Base-by-base conservation (phyloP, 129 eudicot species). In the Smallanthus sonchifolius region DNA sequence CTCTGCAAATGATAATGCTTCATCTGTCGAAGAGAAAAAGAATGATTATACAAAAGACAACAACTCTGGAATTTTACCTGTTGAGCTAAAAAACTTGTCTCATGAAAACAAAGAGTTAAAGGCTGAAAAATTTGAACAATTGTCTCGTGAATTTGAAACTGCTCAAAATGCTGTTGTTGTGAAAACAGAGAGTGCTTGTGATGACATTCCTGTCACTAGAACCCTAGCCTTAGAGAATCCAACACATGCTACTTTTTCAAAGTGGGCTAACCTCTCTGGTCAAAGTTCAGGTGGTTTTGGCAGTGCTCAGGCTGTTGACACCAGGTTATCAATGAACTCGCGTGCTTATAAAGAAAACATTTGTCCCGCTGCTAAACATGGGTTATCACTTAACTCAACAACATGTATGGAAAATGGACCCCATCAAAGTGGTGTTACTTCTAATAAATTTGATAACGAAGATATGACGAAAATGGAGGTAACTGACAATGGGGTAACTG, bases 161-260 rank as follows among this genome's bases (percentile, higher is more conserved):
- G 68, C 44, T 57, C 75, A 77, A 62, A 44, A 35, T 56, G 36
- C 24, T 19, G 30, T 67, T 75, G 75, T 16, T 4, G 37, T 45
- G 65, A 73, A 60, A 77, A 37, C 54, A 6, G 76, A 48, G 35
- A 14, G 40, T 36, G 64, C n/a, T 48, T 10, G 44, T 52, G 65
- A 51, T 49, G 64, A 20, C 45, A 69, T 69, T 36, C 76, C 81
- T 14, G 70, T 77, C 59, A 77, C 75, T 59, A 69, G 61, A 59
- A 77, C 70, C 75, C 52, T 69, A 57, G 24, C 81, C 63, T 37
- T 77, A 14, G 81, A 77, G 81, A 77, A 57, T 40, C 30, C 75
- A 38, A 44, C 76, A 45, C 70, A 20, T 20, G 76, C 55, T 57
- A 56, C 28, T 43, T 68, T 68, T 68, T 57, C 75, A 44, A 68